phyloP scores from a whole-genome alignment of 805 yeast species.

The Saccharomycopsis javanensis region DNA sequence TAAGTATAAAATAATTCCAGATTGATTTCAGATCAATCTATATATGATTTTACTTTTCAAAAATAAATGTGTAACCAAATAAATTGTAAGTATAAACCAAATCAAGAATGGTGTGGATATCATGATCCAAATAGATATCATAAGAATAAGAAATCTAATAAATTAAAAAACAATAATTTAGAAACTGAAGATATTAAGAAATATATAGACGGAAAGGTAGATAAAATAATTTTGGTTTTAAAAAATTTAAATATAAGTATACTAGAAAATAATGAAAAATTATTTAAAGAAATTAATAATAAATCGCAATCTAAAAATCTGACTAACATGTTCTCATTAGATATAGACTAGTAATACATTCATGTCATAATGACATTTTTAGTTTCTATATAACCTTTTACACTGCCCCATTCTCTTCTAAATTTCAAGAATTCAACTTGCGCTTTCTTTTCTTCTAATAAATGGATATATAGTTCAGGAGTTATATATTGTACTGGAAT shows the following conservation, averaged over 20 bases:
- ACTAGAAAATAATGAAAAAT: no score
- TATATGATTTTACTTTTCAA: background rate
- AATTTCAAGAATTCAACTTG: slow-evolving; percentile 2
- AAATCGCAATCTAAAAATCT: no score
- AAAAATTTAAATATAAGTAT: no score
- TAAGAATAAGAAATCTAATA: background rate
- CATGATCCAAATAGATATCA: background rate
- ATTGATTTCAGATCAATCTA: no score
- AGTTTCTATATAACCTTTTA: background rate
- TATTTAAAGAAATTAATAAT: no score
- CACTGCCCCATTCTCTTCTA: background rate
- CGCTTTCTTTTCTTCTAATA: background rate
- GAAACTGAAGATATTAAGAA: no score
- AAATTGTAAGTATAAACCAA: background rate
- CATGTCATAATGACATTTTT: background rate
- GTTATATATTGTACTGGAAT: slow-evolving; percentile 4
- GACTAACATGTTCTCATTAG: no score
- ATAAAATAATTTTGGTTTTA: no score
- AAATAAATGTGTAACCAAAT: background rate
- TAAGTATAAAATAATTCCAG: no score
- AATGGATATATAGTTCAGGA: slow-evolving; percentile 7
- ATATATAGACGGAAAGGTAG: no score
- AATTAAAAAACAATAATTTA: background rate
- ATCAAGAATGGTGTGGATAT: background rate
- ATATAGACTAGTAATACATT: background rate